phyloP scores from a whole-genome alignment of 2,329 filamentous ascomycete species.

The Fusarium sp. region DNA sequence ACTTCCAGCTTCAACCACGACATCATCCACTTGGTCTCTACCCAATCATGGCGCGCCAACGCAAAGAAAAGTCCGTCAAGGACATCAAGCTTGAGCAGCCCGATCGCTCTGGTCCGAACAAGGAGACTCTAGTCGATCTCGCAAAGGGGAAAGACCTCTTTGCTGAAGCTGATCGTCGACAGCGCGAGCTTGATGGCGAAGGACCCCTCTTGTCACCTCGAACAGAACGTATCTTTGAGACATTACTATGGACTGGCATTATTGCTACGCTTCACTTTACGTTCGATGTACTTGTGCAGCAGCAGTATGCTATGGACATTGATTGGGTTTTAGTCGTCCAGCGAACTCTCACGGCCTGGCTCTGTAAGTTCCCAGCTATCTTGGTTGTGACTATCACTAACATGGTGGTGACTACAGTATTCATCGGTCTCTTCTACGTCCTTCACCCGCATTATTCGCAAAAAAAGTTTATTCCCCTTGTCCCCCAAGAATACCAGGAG shows the following conservation, averaged over 20 bases:
- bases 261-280: conserved; percentile 80
- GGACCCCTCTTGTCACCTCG: conserved; percentile 55
- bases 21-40: neutral
- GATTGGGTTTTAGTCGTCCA: conserved; percentile 65
- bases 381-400: conserved; percentile 1
- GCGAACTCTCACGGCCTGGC: conserved; percentile 64
- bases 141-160: conserved; percentile 73
- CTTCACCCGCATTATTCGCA: conserved; percentile 65
- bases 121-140: conserved; percentile 78
- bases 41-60: conserved; percentile 60
- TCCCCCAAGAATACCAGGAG: conserved; percentile 60
- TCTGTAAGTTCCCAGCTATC: conserved; percentile 55
- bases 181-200: conserved; percentile 50
- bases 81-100: conserved; percentile 75
- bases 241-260: conserved; percentile 68
- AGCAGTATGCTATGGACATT: conserved; percentile 78
- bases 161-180: conserved; percentile 57
- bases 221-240: conserved; percentile 65
- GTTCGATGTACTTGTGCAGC: conserved; percentile 80
- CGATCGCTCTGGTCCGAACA: conserved; percentile 69
- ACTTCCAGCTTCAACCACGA: conserved; percentile 24
- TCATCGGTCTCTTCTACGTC: conserved; percentile 65
- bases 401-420: conserved; percentile 55
- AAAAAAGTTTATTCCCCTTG: conserved; percentile 60
- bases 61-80: conserved; percentile 59